phyloP scores from a whole-genome alignment of 2,329 filamentous ascomycete genomes.

The Metarhizium brunneum region DNA sequence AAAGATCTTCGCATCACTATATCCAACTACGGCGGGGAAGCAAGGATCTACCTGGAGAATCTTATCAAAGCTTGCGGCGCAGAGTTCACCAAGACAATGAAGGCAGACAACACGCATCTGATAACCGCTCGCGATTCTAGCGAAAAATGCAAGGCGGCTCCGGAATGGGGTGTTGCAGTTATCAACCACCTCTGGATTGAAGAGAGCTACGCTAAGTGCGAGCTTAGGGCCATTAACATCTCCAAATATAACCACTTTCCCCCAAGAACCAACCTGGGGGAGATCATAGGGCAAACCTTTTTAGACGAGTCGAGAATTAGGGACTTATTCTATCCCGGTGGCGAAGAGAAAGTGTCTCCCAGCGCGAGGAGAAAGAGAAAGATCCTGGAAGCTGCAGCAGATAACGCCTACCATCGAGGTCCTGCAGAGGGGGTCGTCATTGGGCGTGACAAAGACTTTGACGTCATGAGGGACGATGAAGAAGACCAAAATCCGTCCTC shows the following conservation, averaged over 20 bases:
- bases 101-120: conserved; percentile 88
- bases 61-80: conserved; percentile 76
- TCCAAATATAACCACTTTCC: conserved; percentile 81
- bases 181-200: conserved; percentile 97
- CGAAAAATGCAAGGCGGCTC: conserved; percentile 87
- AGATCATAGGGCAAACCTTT: conserved; percentile 83
- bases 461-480: conserved; percentile 34
- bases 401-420: conserved; percentile 38
- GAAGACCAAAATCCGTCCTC: conserved; percentile 24
- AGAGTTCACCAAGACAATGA: conserved; percentile 90
- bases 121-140: conserved; percentile 83
- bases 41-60: conserved; percentile 87
- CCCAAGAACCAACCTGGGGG: conserved; percentile 78
- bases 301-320: conserved; percentile 56
- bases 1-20: conserved; percentile 69
- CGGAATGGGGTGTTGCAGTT: conserved; percentile 84
- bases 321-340: conserved; percentile 61
- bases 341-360: conserved; percentile 33
- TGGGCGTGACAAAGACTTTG: conserved; percentile 30
- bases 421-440: conserved; percentile 38
- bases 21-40: conserved; percentile 94
- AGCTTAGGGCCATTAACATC: conserved; percentile 62
- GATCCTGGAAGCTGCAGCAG: conserved; percentile 39
- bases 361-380: conserved; percentile 39
- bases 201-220: conserved; percentile 88